These are phyloP conservation scores for Neltuma alba DNA, from an alignment of 306 rosid species.

Conservation along the genomic window DNA sequence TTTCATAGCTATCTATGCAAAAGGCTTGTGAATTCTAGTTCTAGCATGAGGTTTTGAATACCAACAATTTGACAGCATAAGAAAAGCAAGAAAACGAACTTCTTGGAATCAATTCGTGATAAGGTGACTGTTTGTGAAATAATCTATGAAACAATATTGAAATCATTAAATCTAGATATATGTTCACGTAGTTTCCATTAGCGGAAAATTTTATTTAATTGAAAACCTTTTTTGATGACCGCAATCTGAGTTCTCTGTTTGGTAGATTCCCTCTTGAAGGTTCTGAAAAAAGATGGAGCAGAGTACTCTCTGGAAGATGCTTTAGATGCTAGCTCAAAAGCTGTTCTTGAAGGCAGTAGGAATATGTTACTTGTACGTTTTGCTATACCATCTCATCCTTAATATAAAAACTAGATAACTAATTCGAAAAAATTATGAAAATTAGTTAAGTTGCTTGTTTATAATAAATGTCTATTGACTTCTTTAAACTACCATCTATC, in stretches of 20 bases:
- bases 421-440: no score
- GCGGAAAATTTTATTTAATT: conserved; percentile 4
- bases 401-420: no score
- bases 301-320: conserved; percentile 64
- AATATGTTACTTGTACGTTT: conserved; percentile 70
- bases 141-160: conserved; percentile 22
- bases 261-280: conserved; percentile 75
- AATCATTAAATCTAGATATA: conserved; percentile 27
- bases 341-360: conserved; percentile 83
- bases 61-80: background rate
- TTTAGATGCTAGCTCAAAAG: conserved; percentile 75
- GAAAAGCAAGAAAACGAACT: conserved; percentile 24
- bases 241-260: conserved; percentile 40
- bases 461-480: no score
- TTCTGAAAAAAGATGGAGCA: conserved; percentile 62
- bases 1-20: conserved; percentile 29
- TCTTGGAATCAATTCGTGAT: background rate
- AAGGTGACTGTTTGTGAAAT: conserved; percentile 25
- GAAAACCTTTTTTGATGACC: conserved; percentile 10
- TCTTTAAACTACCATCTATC: no score
- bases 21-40: conserved; percentile 33
- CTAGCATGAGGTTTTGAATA: conserved; percentile 32
- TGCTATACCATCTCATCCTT: no score
- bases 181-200: conserved; percentile 18
- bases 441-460: no score